Evolutionary conservation across 2,329 filamentous ascomycete species (phyloP), one percentile per base, ranked within the genome.

Genomic region (Magnaporthales sp.): DNA sequence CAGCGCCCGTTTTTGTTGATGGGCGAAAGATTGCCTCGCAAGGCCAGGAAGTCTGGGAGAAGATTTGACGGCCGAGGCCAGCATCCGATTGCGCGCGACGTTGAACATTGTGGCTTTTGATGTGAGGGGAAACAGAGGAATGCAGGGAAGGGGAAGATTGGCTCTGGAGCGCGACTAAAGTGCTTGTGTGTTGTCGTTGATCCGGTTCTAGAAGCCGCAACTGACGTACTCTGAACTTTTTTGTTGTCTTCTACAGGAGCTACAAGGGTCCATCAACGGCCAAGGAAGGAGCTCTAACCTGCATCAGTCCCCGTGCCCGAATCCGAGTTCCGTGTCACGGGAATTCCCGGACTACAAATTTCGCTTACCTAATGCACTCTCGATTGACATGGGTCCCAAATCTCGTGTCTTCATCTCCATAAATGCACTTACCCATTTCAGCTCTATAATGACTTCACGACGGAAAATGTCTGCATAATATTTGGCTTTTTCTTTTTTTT

Each of bases 1-100:
- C 77, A 99, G 87, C 76, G 91, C 89, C 83, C 95, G 88, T 81
- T 86, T 87, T 82, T 66, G 64, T 66, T 97, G 93, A 81, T 95
- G 86, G 73, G 81, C 85, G 56, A 60, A 19, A 60, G 56, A 24
- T 60, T 24, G 56, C 56, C 56, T 60, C 22, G 56, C 56, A 74
- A 86, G 79, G 74, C 88, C 85, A 81, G 91, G 83, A 71, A 86
- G 79, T 81, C 84, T 85, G 75, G 83, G 75, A 70, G 80, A 77
- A 71, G 83, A 80, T 65, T 81, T 77, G 27, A 96, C 80, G 80
- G 90, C 91, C 81, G 91, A 88, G 78, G 90, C 88, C 82, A 94
- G 83, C 78, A 90, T 89, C 80, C 90, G 87, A 82, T 87, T 90
- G 82, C 92, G 89, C 78, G 90, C 90, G 78, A 96, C 82, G 81